Base-by-base conservation (phyloP, 306 rosid species). In the Vigna nakashimae region DNA sequence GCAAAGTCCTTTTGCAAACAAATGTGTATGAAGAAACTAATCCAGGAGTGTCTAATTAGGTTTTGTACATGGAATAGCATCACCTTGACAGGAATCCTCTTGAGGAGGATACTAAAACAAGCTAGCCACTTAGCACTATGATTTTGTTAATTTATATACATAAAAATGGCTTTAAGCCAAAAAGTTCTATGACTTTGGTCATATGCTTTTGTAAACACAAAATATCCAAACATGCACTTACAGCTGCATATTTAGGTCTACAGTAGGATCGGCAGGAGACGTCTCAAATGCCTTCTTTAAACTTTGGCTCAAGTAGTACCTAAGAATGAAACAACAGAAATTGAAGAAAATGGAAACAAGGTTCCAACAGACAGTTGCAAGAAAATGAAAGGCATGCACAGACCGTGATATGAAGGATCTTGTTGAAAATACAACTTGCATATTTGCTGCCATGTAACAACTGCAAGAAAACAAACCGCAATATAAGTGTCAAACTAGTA, bases 361-460 rank as follows among this genome's bases (percentile, higher is more conserved):
- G 67, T 38, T 28, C 28, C 20, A 30, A 65, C 16, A 59, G 53
- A 65, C 13, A 59, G 53, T 43, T 65, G 9, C 14, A 69, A 32
- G 24, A 18, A 55, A 70, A 53, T 36, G 45, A 28, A 62, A 38
- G 65, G 28, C 70, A 76, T 59, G 58, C 74, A 83, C 89, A 56
- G 51, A 92, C 98, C 91, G 59, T 67, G 89, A 81, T 79, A 64
- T 73, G 90, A 95, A 95, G 24, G 96, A 82, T 51, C 17, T 77
- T 30, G 98, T 90, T 75, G 98, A 88, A 81, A 89, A 85, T 46
- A 95, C 93, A 48, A 91, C 93, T 89, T 95, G 98, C 92, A 95
- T 91, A 46, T 93, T 92, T 52, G 98, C 98, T 55, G 98, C 98
- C 87, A 95, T 69, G 80, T 95, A 95, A 87, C 99, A 95, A 83